Base-by-base conservation (phyloP, 495 filamentous ascomycete species). In the Aspergillus wentii region DNA sequence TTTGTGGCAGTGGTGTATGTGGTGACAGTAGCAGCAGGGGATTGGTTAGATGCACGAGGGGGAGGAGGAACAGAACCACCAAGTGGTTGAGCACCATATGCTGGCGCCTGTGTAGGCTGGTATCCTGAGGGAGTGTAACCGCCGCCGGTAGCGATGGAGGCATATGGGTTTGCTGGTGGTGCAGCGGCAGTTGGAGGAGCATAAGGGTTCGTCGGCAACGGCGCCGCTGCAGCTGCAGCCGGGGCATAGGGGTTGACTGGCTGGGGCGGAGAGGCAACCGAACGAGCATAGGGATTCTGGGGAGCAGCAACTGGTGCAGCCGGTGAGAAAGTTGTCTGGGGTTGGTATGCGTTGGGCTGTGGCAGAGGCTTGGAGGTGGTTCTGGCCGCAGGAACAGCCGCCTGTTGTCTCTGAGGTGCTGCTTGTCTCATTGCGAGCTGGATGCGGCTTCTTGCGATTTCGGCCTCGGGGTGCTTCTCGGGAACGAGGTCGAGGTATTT, bases 401-500 rank as follows among this genome's bases (percentile, higher is more conserved):
- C 38, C 51, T 64, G 47, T 11, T 58, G 41, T 35, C 53, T 40
- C 48, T 67, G 62, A 18, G 75, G 52, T 32, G 65, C 57, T 8
- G 66, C 68, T 61, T 86, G 94, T 57, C 80, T 78, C 14, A 79
- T 90, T 9, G 92, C 92, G 51, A 92, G 71, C 62, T 82, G 86
- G 46, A 99, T 83, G 28, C 92, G 81, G 62, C 86, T 83, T 38
- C 86, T 75, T 17, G 92, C 87, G 52, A 91, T 76, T 36, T 95
- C 88, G 13, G 92, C 92, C 41, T 88, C 89, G 17, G 86, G 85
- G 59, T 91, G 95, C 44, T 83, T 81, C 19, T 71, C 72, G 7
- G 92, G 92, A 19, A 99, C 75, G 41, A 99, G 78, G 49, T 88
- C 79, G 11, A 99, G 77, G 52, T 97, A 99, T 57, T 83, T 86